phyloP scores from a whole-genome alignment of 176 grass and related monocot genomes.

The Eragrostis curvula region DNA sequence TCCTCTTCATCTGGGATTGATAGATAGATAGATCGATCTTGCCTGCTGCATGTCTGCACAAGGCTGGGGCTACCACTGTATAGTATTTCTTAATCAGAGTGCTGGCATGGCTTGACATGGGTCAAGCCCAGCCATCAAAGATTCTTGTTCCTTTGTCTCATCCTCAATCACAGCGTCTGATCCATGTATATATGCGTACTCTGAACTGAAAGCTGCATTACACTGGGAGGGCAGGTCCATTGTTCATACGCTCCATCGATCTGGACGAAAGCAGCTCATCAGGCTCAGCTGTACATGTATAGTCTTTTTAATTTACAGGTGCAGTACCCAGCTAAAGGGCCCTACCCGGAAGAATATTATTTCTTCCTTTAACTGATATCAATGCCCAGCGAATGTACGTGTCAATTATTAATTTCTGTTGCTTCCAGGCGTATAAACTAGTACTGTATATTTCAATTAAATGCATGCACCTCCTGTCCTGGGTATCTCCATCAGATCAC shows the following conservation, averaged over 20 bases:
- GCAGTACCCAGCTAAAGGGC: not conserved
- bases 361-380: not conserved
- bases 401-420: not conserved
- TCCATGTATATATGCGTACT: not conserved
- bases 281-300: not conserved
- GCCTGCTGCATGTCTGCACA: not conserved
- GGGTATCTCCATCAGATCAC: not conserved
- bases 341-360: not conserved
- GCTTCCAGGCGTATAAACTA: not conserved
- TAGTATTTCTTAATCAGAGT: constrained; percentile 19
- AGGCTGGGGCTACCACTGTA: not conserved
- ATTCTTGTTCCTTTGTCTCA: constrained; percentile 39
- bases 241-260: not conserved
- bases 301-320: not conserved
- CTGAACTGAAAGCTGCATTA: constrained; percentile 40
- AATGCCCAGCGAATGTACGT: not conserved
- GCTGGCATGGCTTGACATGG: constrained; percentile 12
- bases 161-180: not conserved
- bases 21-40: not conserved
- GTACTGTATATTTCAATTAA: too few species aligned
- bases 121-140: constrained; percentile 19
- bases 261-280: not conserved
- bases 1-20: not conserved
- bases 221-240: not conserved
- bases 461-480: not conserved